Evolutionary conservation across 345 rosid genomes (phyloP).

Genomic region (Salix dunnii): DNA sequence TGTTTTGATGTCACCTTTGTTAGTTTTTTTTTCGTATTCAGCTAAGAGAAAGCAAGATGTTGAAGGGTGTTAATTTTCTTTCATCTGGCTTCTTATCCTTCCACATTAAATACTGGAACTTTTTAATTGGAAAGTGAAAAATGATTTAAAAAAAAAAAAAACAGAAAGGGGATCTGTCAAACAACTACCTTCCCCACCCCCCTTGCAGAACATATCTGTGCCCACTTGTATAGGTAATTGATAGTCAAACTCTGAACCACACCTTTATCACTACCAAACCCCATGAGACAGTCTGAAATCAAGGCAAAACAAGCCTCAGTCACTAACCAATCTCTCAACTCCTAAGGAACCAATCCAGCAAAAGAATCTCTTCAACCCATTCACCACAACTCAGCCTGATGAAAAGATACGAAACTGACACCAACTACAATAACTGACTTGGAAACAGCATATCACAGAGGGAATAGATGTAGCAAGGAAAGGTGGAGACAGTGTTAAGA

Average conservation of each 20-base stretch:
- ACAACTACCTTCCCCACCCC: background rate
- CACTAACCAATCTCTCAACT: background rate
- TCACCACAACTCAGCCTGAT: background rate
- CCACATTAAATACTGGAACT: background rate
- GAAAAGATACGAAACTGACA: background rate
- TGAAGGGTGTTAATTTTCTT: background rate
- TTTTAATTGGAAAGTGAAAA: background rate
- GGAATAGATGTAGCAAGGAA: background rate
- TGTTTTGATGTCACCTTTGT: background rate
- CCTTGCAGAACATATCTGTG: background rate
- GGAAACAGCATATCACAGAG: background rate
- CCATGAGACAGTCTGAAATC: background rate
- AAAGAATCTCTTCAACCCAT: background rate
- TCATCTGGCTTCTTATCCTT: background rate
- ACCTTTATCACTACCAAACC: background rate
- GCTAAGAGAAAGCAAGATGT: background rate
- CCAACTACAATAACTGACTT: background rate
- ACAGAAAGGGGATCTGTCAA: background rate
- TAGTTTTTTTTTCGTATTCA: background rate
- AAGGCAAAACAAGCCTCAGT: background rate
- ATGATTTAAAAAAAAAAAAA: too few species aligned
- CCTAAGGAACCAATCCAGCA: background rate
- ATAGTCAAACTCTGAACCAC: background rate
- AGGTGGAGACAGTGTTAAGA: background rate
- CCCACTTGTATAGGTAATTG: background rate